Conservation (phyloP, 805 yeast species). For the Candida vaughaniae region DNA sequence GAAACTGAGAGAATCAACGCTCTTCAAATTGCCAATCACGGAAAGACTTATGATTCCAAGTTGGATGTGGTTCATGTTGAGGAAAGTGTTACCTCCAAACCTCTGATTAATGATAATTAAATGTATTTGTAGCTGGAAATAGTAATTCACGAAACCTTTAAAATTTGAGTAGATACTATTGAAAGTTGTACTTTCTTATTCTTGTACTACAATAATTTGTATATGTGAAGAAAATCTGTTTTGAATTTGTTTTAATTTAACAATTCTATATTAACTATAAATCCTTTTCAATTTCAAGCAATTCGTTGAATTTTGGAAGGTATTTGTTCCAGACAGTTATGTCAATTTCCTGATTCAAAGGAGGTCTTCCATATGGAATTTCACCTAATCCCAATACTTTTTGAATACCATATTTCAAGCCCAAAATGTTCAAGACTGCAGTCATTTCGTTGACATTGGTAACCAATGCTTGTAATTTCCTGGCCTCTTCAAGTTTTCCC, state of each 20-base stretch:
- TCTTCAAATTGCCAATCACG: constrained; percentile 2
- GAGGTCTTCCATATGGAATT: constrained; percentile 47
- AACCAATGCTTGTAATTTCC: constrained; percentile 39
- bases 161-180: neutral
- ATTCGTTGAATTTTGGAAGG: constrained; percentile 11
- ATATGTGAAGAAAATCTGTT: too few relatives aligned
- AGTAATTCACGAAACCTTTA: too few relatives aligned
- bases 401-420: constrained; percentile 44
- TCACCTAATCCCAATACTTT: constrained; percentile 41
- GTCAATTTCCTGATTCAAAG: constrained; percentile 37
- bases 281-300: constrained; percentile 11
- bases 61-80: constrained; percentile 7
- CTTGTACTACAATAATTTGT: too few relatives aligned
- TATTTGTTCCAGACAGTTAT: constrained; percentile 13
- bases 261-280: constrained; percentile 3
- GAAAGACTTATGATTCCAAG: constrained; percentile 5
- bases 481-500: constrained; percentile 44
- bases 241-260: too few relatives aligned
- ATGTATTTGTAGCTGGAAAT: too few relatives aligned
- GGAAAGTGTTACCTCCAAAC: too few relatives aligned
- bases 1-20: constrained; percentile 15
- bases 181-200: too few relatives aligned
- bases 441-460: constrained; percentile 49
- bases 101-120: too few relatives aligned
- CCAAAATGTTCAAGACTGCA: constrained; percentile 44